phyloP scores from a whole-genome alignment of 495 filamentous ascomycete genomes.

The Immersiella caudata region DNA sequence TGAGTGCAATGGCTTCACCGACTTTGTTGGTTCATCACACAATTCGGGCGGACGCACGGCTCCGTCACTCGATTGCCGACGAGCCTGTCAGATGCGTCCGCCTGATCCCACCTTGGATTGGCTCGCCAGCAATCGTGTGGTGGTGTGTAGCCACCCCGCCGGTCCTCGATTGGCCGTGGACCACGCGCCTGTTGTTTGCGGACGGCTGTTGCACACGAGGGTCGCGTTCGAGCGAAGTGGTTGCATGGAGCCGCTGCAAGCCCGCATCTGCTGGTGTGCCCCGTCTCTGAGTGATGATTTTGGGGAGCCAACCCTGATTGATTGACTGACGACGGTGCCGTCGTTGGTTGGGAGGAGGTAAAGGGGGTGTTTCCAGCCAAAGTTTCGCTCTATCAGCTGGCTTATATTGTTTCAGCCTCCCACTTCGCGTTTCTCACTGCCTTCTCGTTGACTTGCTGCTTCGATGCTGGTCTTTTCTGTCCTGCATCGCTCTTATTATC shows the following conservation, averaged over 20 bases:
- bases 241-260: background rate
- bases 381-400: background rate
- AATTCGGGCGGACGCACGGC: constrained; percentile 10
- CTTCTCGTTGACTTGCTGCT: background rate
- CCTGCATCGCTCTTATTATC: background rate
- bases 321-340: background rate
- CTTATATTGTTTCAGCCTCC: background rate
- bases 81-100: constrained; percentile 15
- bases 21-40: constrained; percentile 11
- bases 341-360: background rate
- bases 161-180: constrained; percentile 2
- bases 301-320: background rate
- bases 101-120: background rate
- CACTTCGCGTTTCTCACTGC: background rate
- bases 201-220: background rate
- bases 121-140: background rate
- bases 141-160: constrained; percentile 12
- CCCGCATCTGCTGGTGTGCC: constrained; percentile 3
- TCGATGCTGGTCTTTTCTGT: background rate
- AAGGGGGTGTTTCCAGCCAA: background rate
- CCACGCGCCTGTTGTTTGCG: background rate
- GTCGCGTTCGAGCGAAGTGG: background rate
- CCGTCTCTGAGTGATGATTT: background rate
- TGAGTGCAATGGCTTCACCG: background rate
- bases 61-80: background rate